Evolutionary conservation across 148 eudicot genomes (phyloP).

Genomic region (Cornus controversa): DNA sequence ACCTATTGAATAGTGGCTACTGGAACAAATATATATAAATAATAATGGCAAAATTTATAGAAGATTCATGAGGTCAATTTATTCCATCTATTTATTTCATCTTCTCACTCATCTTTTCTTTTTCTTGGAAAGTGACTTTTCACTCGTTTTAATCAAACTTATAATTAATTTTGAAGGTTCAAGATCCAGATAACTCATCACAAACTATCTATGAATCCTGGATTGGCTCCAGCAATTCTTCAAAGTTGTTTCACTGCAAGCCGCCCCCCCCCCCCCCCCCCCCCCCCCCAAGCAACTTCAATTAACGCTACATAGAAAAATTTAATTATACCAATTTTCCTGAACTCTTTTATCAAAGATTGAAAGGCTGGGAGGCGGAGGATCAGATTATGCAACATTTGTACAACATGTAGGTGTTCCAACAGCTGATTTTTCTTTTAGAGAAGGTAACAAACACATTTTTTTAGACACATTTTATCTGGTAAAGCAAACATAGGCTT

Average conservation of each 20-base stretch:
- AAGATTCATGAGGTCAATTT: not conserved
- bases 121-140: too few relatives aligned
- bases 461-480: not conserved
- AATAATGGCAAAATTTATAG: not conserved
- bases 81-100: not conserved
- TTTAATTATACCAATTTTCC: not conserved
- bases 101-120: not conserved
- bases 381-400: too few relatives aligned
- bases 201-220: conserved; percentile 52
- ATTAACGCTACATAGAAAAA: not conserved
- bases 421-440: too few relatives aligned
- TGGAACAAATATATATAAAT: too few relatives aligned
- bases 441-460: conserved; percentile 35
- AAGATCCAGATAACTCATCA: too few relatives aligned
- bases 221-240: conserved; percentile 28
- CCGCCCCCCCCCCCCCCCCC: too few relatives aligned
- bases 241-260: not conserved
- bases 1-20: too few relatives aligned
- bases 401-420: too few relatives aligned
- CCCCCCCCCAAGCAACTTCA: too few relatives aligned
- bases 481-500: not conserved
- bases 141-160: not conserved
- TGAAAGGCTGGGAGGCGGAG: too few relatives aligned
- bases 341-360: not conserved
- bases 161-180: conserved; percentile 26